Evolutionary conservation across 148 eudicot genomes (phyloP), one percentile per base, ranked within the genome.

Genomic region (Silene conica): DNA sequence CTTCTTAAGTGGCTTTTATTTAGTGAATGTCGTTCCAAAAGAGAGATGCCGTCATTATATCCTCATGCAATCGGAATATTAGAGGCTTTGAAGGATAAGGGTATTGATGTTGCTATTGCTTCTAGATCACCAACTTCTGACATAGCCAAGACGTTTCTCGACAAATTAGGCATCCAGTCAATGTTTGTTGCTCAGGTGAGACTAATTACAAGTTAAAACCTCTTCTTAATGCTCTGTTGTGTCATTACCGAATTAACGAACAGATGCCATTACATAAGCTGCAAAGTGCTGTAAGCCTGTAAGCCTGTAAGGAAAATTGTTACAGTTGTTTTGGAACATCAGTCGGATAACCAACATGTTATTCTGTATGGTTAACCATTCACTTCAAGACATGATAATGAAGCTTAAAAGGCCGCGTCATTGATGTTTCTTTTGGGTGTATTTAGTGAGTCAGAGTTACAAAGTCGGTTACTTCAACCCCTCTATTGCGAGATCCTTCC

Each of bases 121-220:
- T 95, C 99, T 55, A 87, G 99, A 86, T 92, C 99, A 25, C 99
- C 99, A 60, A 87, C 99, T 79, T 82, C 92, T 1, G 99, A 92
- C 84, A 90, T 89, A 62, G 99, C 99, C 19, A 89, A 87, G 80
- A 77, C 93, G 7, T 95, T 92, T 80, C 88, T 95, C 20, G 91
- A 86, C 61, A 95, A 95, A 76, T 80, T 95, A 85, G 91, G 84
- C 75, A 80, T 95, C 28, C 87, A 82, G 76, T 83, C 91, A 25
- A 86, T 95, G 92, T 92, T 95, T 81, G 94, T 90, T 15, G 88
- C 99, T 43, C 89, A 95, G 94, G 99, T 95, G 77, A 84, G 85
- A 61, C 46, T 19, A 18, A 31, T 43, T 65, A n/a, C 70, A 26
- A 26, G 1, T 26, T 26, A 26, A 26, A 26, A 26, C 28, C 28